A percentile compares a stretch with the other conserved stretches of the same genome.
phyloP scores from a whole-genome alignment of 1,284 basidiomycete species.

The Papiliotrema laurentii region DNA sequence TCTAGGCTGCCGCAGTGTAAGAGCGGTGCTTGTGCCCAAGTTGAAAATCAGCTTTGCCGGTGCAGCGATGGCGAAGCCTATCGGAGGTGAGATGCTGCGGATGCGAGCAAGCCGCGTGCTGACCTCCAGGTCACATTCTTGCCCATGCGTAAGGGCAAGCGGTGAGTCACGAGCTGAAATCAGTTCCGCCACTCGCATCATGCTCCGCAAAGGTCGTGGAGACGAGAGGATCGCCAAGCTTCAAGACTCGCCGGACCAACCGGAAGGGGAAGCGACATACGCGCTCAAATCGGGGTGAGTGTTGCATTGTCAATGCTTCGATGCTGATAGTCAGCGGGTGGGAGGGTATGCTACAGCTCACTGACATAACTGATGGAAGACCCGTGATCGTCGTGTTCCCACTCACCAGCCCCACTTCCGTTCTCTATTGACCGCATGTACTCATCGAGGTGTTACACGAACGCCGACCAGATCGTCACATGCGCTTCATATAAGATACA shows the following conservation, averaged over 20 bases:
- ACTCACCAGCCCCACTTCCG: too few species aligned
- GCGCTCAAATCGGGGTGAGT: conserved; percentile 56
- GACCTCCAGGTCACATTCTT: conserved; percentile 39
- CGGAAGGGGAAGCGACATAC: conserved; percentile 88
- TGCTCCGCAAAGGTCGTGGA: conserved; percentile 65
- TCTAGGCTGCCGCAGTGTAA: conserved; percentile 66
- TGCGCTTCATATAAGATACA: too few species aligned
- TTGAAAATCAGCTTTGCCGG: conserved; percentile 62
- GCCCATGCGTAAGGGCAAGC: conserved; percentile 43
- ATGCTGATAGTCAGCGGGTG: conserved; percentile 22
- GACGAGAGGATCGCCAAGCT: conserved; percentile 95
- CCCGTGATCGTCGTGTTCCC: not conserved
- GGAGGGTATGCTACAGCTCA: conserved; percentile 16
- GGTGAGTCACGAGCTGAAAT: not conserved
- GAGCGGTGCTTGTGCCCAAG: conserved; percentile 6
- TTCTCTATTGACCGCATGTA: too few species aligned
- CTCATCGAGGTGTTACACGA: too few species aligned
- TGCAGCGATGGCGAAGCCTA: conserved; percentile 77
- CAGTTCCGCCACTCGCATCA: conserved; percentile 41
- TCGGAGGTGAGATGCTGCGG: conserved; percentile 58
- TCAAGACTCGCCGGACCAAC: conserved; percentile 85
- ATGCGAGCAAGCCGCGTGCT: not conserved
- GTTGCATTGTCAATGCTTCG: not conserved
- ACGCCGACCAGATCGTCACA: too few species aligned
- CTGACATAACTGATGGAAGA: not conserved